Evolutionary conservation across 768 basidiomycete genomes (phyloP).

Genomic region (Trametes elegans): DNA sequence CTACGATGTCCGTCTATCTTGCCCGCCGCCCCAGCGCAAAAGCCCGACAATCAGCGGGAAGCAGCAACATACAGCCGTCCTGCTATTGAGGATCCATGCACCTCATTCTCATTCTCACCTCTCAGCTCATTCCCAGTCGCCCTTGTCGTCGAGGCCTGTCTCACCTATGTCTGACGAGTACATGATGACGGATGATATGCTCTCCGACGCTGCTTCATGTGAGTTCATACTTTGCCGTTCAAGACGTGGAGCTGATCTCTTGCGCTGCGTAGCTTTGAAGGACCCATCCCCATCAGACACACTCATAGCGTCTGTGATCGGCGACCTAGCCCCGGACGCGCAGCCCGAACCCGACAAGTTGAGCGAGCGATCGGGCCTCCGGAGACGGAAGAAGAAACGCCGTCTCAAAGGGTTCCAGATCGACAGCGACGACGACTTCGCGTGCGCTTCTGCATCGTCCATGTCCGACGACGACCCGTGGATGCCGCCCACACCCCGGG

Average conservation of each 20-base stretch:
- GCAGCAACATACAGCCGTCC: conserved; percentile 19
- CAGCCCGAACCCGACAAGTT: background rate
- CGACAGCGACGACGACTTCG: conserved; percentile 39
- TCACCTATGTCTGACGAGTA: background rate
- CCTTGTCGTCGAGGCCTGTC: background rate
- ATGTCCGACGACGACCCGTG: conserved; percentile 22
- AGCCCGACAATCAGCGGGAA: conserved; percentile 18
- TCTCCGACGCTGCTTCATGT: conserved; percentile 16
- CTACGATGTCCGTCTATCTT: conserved; percentile 21
- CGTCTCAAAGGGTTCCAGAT: conserved; percentile 42
- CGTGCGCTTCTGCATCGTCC: conserved; percentile 26
- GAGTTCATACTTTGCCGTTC: background rate
- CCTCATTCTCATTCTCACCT: background rate
- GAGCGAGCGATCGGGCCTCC: conserved; percentile 10
- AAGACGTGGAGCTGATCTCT: background rate
- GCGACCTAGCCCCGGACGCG: background rate
- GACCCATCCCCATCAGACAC: conserved; percentile 21
- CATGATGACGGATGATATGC: background rate
- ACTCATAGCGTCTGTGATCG: conserved; percentile 5
- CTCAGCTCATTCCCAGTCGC: no score
- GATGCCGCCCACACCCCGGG: conserved; percentile 4
- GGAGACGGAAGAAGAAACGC: conserved; percentile 29
- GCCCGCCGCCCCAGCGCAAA: conserved; percentile 26
- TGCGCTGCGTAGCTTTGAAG: conserved; percentile 5
- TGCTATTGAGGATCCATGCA: conserved; percentile 18